These are phyloP conservation scores for Debaryomycetaceae sp. DNA, from an alignment of 1,139 yeast genomes.

Conservation along the genomic window DNA sequence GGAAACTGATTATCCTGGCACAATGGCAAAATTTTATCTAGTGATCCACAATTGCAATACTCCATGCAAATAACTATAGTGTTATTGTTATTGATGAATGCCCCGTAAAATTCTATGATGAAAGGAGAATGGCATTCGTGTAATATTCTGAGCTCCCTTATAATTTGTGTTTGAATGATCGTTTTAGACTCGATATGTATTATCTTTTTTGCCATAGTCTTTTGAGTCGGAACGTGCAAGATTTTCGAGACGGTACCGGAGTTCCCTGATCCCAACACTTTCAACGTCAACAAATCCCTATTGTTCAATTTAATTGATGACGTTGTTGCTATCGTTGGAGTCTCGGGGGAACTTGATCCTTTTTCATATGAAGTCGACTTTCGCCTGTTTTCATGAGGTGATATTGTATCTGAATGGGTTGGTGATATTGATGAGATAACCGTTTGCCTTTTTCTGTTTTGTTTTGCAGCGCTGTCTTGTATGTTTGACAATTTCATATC, in stretches of 20 bases:
- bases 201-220: conserved; percentile 85
- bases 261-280: conserved; percentile 86
- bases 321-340: conserved; percentile 36
- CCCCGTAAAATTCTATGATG: conserved; percentile 89
- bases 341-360: conserved; percentile 2
- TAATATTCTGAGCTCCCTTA: conserved; percentile 83
- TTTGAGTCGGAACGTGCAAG: conserved; percentile 82
- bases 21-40: conserved; percentile 73
- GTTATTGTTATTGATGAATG: conserved; percentile 64
- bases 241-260: conserved; percentile 92
- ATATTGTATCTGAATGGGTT: conserved; percentile 27
- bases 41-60: conserved; percentile 90
- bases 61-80: conserved; percentile 88
- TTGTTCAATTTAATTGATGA: conserved; percentile 46
- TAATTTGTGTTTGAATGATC: conserved; percentile 77
- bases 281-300: conserved; percentile 69
- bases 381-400: conserved; percentile 11
- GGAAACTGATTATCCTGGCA: conserved; percentile 44
- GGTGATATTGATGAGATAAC: conserved; percentile 46
- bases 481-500: conserved; percentile 19
- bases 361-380: conserved; percentile 4
- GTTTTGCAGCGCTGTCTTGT: conserved; percentile 1
- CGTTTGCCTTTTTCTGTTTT: conserved; percentile 34
- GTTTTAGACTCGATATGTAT: conserved; percentile 85
- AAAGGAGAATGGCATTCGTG: conserved; percentile 84